Evolutionary conservation across 2,329 filamentous ascomycete species (phyloP).

Genomic region (Colletotrichum spinosum): DNA sequence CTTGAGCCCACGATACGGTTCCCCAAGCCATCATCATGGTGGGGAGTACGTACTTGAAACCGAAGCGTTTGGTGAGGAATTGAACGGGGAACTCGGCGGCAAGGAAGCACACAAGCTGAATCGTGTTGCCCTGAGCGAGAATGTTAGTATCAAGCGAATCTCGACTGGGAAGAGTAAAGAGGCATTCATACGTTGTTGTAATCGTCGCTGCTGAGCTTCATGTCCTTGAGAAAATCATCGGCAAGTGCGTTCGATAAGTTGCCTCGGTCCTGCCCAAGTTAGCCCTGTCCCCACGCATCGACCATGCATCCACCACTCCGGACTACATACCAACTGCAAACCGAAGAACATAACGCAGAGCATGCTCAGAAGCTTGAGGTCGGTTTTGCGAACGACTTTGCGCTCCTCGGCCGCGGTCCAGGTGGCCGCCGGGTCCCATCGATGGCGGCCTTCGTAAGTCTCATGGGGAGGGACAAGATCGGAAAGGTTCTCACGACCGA

Average conservation of each 20-base stretch:
- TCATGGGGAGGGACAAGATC: slow-evolving; percentile 56
- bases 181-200: slow-evolving; percentile 61
- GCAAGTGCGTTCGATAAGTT: slow-evolving; percentile 72
- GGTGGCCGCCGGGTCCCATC: slow-evolving; percentile 66
- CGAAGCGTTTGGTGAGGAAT: slow-evolving; percentile 66
- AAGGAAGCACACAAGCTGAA: slow-evolving; percentile 66
- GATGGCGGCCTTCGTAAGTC: slow-evolving; percentile 67
- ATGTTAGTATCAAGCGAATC: background rate
- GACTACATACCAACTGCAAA: slow-evolving; percentile 58
- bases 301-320: too few relatives aligned
- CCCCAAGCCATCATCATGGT: slow-evolving; percentile 41
- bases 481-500: slow-evolving; percentile 54
- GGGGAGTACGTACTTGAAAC: slow-evolving; percentile 46
- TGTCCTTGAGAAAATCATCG: slow-evolving; percentile 70
- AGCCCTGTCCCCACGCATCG: too few relatives aligned
- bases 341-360: slow-evolving; percentile 63
- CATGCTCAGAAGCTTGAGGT: slow-evolving; percentile 58
- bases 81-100: slow-evolving; percentile 71
- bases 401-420: slow-evolving; percentile 70
- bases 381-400: slow-evolving; percentile 62
- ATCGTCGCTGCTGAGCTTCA: slow-evolving; percentile 60
- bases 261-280: slow-evolving; percentile 59
- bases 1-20: slow-evolving; percentile 36
- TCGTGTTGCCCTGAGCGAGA: slow-evolving; percentile 57
- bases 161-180: background rate